phyloP scores from a whole-genome alignment of 129 eudicot species.

The Scalesia atractyloides region DNA sequence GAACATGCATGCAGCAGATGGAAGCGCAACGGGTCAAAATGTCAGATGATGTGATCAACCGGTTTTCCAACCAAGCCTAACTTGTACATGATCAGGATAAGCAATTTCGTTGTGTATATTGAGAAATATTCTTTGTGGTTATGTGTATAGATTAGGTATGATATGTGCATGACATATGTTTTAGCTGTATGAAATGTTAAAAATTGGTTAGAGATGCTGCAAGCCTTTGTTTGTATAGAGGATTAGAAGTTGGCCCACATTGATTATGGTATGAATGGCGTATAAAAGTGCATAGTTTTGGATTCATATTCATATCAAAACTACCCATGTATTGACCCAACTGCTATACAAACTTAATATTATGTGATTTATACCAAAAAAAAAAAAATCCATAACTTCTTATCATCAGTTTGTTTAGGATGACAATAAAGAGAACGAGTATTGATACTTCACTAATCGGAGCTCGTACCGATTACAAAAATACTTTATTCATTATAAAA shows the following conservation, averaged over 20 bases:
- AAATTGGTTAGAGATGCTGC: slow-evolving; percentile 17
- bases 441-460: too few species aligned
- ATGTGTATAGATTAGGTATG: not conserved
- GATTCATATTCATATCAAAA: not conserved
- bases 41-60: slow-evolving; percentile 24
- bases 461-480: too few species aligned
- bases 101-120: slow-evolving; percentile 16
- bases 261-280: not conserved
- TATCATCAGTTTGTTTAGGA: too few species aligned
- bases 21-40: slow-evolving; percentile 34
- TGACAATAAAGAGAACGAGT: too few species aligned
- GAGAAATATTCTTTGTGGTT: not conserved
- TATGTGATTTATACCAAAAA: too few species aligned
- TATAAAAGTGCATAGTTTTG: not conserved
- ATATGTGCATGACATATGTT: not conserved
- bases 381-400: not conserved
- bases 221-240: slow-evolving; percentile 8
- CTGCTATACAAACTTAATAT: too few species aligned
- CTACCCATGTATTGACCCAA: too few species aligned
- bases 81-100: slow-evolving; percentile 8
- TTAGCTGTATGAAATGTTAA: slow-evolving; percentile 16
- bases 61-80: slow-evolving; percentile 6
- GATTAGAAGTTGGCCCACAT: not conserved
- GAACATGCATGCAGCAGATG: slow-evolving; percentile 79
- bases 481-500: too few species aligned